Base-by-base conservation (phyloP, 805 yeast species). In the Sugiyamaella qingdaonensis region DNA sequence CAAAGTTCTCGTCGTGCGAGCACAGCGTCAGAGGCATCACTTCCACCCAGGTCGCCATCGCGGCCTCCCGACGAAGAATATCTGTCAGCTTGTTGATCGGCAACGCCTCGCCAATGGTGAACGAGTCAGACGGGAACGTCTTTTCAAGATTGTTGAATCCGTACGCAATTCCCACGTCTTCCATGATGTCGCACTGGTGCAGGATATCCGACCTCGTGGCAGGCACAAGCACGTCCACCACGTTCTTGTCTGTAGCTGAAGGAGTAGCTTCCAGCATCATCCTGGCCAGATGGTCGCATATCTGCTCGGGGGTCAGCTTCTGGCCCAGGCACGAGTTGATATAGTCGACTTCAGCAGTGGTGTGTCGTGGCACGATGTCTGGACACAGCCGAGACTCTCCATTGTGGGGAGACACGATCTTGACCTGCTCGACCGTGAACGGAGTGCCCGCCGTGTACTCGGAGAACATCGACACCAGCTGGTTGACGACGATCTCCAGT, bases 181-280 rank as follows among this genome's bases (percentile, higher is more conserved):
- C 99, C 95, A 94, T 88, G 61, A 94, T 85, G 73, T 94, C 99
- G 78, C 98, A 92, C 69, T 89, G 95, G 72, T 94, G 99, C 65
- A 94, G 78, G 57, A 94, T 80, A 72, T 94, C 99, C 10, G 98
- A 84, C 76, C 99, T 86, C 36, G 99, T 94, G 64, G 88, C 85
- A 58, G 99, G 99, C 55, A 94, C 81, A 36, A 72, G 68, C 53
- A 90, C 91, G 49, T 82, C 81, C 48, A 88, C 66, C 37, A 80
- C 66, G 58, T 82, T 76, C 7, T 72, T 63, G 59, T 80, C 77
- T 0, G 67, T 61, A 2, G 70, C 57, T 2, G 84, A 73, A 32
- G 82, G 80, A 16, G 68, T 65, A 21, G 95, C 94, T 51, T 68
- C 69, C 60, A 94, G 78, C 13, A 95, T 84, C 97, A 95, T 88